Percentiles rank a stretch among this genome's conserved stretches.
Conservation (phyloP, 2,329 filamentous ascomycete genomes). For the Emmonsiellopsis sp. region DNA sequence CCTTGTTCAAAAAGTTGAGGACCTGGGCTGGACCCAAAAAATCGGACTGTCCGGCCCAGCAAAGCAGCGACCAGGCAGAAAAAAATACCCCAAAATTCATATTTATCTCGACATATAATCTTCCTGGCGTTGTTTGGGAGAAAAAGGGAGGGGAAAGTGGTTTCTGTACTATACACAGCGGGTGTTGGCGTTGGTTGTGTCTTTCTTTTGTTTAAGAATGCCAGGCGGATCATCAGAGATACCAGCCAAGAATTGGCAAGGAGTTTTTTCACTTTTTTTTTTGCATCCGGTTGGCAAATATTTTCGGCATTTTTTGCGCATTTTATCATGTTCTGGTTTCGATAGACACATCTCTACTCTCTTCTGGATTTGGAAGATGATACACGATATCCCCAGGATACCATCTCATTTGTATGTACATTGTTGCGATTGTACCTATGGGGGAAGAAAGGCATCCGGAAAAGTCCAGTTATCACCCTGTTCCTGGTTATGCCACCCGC, state of each 20-base stretch:
- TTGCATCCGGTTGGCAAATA: slow-evolving; percentile 4
- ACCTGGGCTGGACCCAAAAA: not conserved
- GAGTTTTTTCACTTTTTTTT: not conserved
- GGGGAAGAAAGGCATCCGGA: not conserved
- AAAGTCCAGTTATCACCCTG: no score
- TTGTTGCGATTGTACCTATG: not conserved
- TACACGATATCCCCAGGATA: slow-evolving; percentile 20
- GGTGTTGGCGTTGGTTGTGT: not conserved
- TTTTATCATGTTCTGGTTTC: slow-evolving; percentile 9
- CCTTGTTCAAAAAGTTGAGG: not conserved
- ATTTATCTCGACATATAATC: not conserved
- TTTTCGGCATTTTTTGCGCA: slow-evolving; percentile 11
- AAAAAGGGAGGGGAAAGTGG: not conserved
- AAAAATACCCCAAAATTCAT: not conserved
- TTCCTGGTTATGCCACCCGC: no score
- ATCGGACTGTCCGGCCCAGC: not conserved
- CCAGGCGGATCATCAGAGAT: slow-evolving; percentile 1
- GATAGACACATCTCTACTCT: slow-evolving; percentile 17
- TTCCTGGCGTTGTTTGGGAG: slow-evolving; percentile 4
- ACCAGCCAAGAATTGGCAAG: not conserved
- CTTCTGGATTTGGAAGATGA: slow-evolving; percentile 6
- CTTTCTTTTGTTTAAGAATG: not conserved
- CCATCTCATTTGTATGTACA: not conserved
- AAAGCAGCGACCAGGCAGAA: not conserved
- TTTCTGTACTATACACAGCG: slow-evolving; percentile 8